A percentile compares a stretch with the other conserved stretches of the same genome.
These are phyloP conservation scores for Globisporangium canariense DNA, from an alignment of 352 stramenopile species.

Conservation along the genomic window DNA sequence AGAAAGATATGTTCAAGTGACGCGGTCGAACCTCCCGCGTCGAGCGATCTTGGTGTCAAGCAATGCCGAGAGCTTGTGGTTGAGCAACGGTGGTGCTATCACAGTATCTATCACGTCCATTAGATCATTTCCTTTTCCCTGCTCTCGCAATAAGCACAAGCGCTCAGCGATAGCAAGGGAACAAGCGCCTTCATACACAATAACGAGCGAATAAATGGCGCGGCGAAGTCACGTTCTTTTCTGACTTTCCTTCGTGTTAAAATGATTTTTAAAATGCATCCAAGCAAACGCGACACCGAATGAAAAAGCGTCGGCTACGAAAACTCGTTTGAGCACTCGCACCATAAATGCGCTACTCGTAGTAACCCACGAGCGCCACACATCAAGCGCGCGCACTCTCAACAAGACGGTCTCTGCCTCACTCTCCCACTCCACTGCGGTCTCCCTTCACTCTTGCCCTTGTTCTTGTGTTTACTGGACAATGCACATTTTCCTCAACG, in stretches of 20 bases:
- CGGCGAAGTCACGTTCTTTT: neutral
- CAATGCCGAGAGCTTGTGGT: too few species aligned
- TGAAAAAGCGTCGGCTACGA: neutral
- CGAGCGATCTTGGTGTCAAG: too few species aligned
- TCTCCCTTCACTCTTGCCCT: neutral
- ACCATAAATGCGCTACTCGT: neutral
- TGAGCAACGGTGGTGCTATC: too few species aligned
- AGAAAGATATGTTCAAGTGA: neutral
- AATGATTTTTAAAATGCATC: conserved; percentile 2
- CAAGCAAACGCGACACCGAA: neutral
- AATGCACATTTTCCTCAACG: neutral
- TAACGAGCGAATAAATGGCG: neutral
- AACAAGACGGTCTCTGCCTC: neutral
- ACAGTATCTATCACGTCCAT: too few species aligned
- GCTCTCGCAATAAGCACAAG: too few species aligned
- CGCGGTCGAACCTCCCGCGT: too few species aligned
- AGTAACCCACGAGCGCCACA: neutral
- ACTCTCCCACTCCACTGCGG: neutral
- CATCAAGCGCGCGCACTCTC: neutral
- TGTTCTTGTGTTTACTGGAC: neutral
- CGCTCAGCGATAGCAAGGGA: too few species aligned
- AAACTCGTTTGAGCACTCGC: neutral
- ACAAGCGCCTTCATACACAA: neutral
- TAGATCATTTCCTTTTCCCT: too few species aligned
- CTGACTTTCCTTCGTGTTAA: neutral